A percentile compares a stretch with the other conserved stretches of the same genome.
These are phyloP conservation scores for Astrocystis sublimbata DNA, from an alignment of 495 filamentous ascomycete genomes.

Conservation along the genomic window DNA sequence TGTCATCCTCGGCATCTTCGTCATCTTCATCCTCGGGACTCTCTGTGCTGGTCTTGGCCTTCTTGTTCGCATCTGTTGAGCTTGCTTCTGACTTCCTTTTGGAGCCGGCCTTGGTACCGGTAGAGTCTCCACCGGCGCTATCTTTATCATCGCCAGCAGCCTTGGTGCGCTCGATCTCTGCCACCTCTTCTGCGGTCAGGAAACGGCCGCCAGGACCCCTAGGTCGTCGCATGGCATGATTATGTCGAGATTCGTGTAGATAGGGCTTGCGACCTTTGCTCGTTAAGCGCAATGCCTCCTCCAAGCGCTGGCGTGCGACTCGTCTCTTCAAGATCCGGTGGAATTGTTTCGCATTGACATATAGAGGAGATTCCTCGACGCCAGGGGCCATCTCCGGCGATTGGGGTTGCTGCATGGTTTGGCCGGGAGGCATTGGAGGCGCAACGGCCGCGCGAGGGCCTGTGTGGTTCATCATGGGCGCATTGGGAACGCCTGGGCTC, in stretches of 20 bases:
- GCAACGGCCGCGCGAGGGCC: conserved; percentile 43
- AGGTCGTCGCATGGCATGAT: conserved; percentile 96
- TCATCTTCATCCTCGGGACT: conserved; percentile 54
- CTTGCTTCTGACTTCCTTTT: conserved; percentile 49
- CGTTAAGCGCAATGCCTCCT: conserved; percentile 86
- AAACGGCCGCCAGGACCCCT: conserved; percentile 96
- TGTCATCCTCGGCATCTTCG: conserved; percentile 51
- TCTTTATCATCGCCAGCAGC: conserved; percentile 41
- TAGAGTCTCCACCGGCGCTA: conserved; percentile 30
- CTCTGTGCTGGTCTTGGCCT: conserved; percentile 49
- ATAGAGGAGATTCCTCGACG: conserved; percentile 91
- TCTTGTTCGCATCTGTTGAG: conserved; percentile 54
- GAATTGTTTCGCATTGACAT: conserved; percentile 98
- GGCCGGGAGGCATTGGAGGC: conserved; percentile 47
- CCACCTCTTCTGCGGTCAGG: conserved; percentile 96
- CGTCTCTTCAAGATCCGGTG: conserved; percentile 94
- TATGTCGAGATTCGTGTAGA: conserved; percentile 97
- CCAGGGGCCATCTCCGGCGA: conserved; percentile 81
- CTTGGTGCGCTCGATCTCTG: conserved; percentile 74
- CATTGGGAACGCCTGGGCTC: conserved; percentile 61
- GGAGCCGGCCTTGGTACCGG: conserved; percentile 41
- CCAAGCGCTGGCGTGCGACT: conserved; percentile 88
- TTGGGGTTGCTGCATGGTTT: conserved; percentile 63
- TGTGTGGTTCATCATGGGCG: conserved; percentile 59
- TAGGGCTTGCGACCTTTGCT: conserved; percentile 97